A percentile compares a stretch with the other conserved stretches of the same genome.
phyloP scores from a whole-genome alignment of 1,284 basidiomycete species.

The Thecaphora thlaspeos region DNA sequence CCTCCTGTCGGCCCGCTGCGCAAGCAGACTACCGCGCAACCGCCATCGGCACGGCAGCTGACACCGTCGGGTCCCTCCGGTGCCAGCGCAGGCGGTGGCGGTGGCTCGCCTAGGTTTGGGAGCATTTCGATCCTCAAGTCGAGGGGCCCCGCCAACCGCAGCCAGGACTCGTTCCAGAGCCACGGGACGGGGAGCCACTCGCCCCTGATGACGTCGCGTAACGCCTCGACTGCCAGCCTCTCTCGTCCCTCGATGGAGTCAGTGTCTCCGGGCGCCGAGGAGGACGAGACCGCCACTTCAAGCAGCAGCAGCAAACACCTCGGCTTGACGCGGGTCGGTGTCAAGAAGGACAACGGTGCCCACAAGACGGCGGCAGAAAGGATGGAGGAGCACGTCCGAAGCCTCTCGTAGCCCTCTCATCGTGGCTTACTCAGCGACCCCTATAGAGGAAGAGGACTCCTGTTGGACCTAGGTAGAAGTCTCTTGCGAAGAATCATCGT shows the following conservation, averaged over 20 bases:
- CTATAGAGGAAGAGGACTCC: too few species aligned
- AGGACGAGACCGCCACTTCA: neutral
- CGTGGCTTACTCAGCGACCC: too few species aligned
- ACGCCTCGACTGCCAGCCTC: neutral
- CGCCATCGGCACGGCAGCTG: too few species aligned
- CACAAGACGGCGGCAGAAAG: slow-evolving; percentile 14
- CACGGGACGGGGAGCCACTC: neutral
- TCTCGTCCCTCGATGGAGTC: neutral
- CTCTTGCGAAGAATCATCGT: too few species aligned
- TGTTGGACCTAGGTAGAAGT: too few species aligned
- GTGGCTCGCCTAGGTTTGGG: neutral
- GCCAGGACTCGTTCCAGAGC: slow-evolving; percentile 1
- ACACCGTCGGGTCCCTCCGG: too few species aligned
- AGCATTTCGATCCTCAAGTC: neutral
- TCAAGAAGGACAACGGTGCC: neutral
- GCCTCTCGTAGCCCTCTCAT: slow-evolving; percentile 9
- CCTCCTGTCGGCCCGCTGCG: neutral
- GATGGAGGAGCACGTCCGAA: slow-evolving; percentile 30
- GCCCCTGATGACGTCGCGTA: neutral
- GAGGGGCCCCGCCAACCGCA: neutral
- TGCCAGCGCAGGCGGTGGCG: too few species aligned
- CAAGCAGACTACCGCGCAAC: neutral
- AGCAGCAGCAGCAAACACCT: slow-evolving; percentile 5
- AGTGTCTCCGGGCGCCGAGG: neutral
- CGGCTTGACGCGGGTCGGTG: slow-evolving; percentile 14